These are phyloP conservation scores for Vigna trinervia DNA, from an alignment of 306 rosid species.

Conservation along the genomic window DNA sequence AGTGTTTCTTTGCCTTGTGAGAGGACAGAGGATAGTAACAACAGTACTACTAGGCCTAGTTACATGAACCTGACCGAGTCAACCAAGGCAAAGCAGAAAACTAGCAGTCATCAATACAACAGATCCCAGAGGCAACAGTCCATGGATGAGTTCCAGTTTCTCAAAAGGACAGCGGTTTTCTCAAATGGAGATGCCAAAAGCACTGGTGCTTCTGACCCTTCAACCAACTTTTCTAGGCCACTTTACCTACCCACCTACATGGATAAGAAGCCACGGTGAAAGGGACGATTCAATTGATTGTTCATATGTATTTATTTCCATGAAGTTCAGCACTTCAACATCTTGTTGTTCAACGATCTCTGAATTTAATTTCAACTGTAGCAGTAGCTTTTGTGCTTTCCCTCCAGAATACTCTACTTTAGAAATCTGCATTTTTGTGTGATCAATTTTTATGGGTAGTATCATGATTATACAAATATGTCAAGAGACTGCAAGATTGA, in stretches of 20 bases:
- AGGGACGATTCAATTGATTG: constrained; percentile 27
- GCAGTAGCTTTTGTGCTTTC: constrained; percentile 45
- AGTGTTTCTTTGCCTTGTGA: constrained; percentile 55
- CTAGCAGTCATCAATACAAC: constrained; percentile 42
- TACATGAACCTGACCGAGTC: constrained; percentile 85
- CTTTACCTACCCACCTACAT: constrained; percentile 57
- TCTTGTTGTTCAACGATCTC: constrained; percentile 60
- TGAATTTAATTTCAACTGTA: constrained; percentile 36
- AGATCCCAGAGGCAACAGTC: constrained; percentile 84
- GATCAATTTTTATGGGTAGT: constrained; percentile 21
- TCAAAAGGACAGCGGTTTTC: constrained; percentile 61
- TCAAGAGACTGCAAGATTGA: not conserved
- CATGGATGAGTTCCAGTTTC: constrained; percentile 84
- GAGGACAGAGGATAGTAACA: constrained; percentile 64
- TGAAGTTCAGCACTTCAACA: constrained; percentile 70
- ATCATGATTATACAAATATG: not conserved
- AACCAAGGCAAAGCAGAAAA: constrained; percentile 71
- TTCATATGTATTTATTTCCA: constrained; percentile 35
- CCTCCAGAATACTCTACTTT: constrained; percentile 17
- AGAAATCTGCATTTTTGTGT: constrained; percentile 38
- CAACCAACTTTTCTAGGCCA: constrained; percentile 65
- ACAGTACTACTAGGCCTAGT: constrained; percentile 56
- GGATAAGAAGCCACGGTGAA: constrained; percentile 57
- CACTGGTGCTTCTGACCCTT: constrained; percentile 64
- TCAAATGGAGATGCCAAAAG: constrained; percentile 74